These are phyloP conservation scores for Acidiella bohemica DNA, from an alignment of 495 filamentous ascomycete species.

Conservation along the genomic window DNA sequence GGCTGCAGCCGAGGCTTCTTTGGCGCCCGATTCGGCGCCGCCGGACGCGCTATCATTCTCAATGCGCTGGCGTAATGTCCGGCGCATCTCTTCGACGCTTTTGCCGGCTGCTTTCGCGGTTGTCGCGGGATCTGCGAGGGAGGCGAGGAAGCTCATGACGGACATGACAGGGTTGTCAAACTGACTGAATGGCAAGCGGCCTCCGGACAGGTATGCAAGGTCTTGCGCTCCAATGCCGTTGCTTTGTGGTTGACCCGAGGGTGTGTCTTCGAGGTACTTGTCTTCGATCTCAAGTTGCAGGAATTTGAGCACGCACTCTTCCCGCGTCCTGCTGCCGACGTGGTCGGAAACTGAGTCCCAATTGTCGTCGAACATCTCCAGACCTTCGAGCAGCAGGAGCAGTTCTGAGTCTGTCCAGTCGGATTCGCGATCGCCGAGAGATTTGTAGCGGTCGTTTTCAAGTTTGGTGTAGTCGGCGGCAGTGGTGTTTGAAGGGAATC, in stretches of 20 bases:
- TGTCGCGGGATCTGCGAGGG: slow-evolving; percentile 72
- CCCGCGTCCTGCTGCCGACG: slow-evolving; percentile 78
- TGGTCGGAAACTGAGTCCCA: slow-evolving; percentile 87
- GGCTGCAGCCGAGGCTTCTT: neutral
- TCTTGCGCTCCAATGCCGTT: slow-evolving; percentile 34
- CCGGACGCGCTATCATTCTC: slow-evolving; percentile 38
- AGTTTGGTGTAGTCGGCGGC: slow-evolving; percentile 69
- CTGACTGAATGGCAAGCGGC: slow-evolving; percentile 72
- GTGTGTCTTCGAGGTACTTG: slow-evolving; percentile 36
- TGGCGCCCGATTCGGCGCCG: slow-evolving; percentile 1
- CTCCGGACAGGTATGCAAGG: slow-evolving; percentile 48
- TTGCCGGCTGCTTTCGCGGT: slow-evolving; percentile 79
- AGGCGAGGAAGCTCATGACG: slow-evolving; percentile 81
- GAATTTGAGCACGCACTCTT: slow-evolving; percentile 95
- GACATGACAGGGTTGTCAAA: slow-evolving; percentile 91
- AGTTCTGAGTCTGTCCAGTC: slow-evolving; percentile 85
- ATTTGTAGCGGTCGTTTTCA: slow-evolving; percentile 67
- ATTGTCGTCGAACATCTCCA: slow-evolving; percentile 78
- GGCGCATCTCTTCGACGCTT: slow-evolving; percentile 70
- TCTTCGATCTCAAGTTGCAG: slow-evolving; percentile 46
- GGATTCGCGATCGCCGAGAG: slow-evolving; percentile 62
- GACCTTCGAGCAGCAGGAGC: slow-evolving; percentile 68
- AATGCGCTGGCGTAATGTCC: slow-evolving; percentile 56
- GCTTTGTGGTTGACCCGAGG: slow-evolving; percentile 28
- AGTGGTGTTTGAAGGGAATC: slow-evolving; percentile 60